Evolutionary conservation across 179 eudicot species (phyloP), one percentile per base, ranked within the genome.

Genomic region (Carnegiea gigantea): DNA sequence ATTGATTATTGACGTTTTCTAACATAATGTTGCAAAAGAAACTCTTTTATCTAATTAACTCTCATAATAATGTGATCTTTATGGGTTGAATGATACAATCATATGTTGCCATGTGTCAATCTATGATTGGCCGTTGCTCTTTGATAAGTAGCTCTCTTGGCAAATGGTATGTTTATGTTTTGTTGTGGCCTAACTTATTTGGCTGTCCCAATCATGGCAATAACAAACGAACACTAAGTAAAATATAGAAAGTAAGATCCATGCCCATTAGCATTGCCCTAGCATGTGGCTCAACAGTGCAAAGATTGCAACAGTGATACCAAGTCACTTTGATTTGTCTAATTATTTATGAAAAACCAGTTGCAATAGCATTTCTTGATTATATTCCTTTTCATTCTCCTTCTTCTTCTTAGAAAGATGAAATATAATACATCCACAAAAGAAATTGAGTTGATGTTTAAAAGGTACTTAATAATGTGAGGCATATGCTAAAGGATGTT

Each of bases 171-270:
- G 78, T 65, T 81, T 68, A 17, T 78, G 87, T 81, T 21, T 54
- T 81, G 77, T 84, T 84, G 84, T 74, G 53, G 71, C 70, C 46
- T 48, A 75, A 82, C 85, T 73, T 62, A 83, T 80, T 60, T 78
- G 86, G 82, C 73, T 85, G 83, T 75, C 81, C 78, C 77, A 89
- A 88, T 90, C 86, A 80, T 82, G 84, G 81, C 75, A 72, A 28
- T n/a, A 57, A 70, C 44, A 70, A 70, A 70, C 73, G 36, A 70
- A 18, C 43, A 28, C 46, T 70, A 36, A 36, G 73, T 36, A 30
- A 36, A 36, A 33, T 33, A 70, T 70, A 24, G 36, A 67, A 67
- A 67, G 73, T 70, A 36, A 70, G 26, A 15, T 17, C 73, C 73
- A 70, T 70, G 23, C 77, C 20, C 54, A 20, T 74, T 71, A 38